Conservation (phyloP, 139 green algal species). For the Chlorella vulgaris region DNA sequence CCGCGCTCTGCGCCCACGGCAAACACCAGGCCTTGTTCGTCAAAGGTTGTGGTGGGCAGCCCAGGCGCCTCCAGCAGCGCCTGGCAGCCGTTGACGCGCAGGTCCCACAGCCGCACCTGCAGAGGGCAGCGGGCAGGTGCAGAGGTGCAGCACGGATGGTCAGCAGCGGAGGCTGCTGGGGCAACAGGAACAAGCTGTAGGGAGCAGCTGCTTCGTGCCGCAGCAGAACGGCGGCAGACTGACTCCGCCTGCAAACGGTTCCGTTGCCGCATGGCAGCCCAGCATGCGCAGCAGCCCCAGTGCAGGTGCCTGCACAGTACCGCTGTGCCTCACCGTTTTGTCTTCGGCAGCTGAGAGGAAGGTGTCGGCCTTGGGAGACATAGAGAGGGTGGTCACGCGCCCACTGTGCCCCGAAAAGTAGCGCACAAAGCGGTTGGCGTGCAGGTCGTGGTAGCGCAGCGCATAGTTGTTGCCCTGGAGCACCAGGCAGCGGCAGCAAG, state of each 20-base stretch:
- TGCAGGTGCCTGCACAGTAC: no score
- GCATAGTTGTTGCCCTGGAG: conserved; percentile 58
- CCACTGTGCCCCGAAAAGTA: conserved; percentile 88
- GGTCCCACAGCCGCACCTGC: conserved; percentile 88
- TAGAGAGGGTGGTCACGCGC: conserved; percentile 74
- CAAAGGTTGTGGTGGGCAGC: conserved; percentile 66
- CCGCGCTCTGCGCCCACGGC: conserved; percentile 76
- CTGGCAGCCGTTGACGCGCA: conserved; percentile 77
- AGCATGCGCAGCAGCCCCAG: no score
- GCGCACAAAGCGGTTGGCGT: conserved; percentile 82
- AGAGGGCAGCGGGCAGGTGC: neutral
- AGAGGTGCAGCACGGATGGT: neutral
- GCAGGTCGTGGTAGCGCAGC: conserved; percentile 84
- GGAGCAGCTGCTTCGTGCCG: no score
- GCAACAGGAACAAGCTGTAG: no score
- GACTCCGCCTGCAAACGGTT: no score
- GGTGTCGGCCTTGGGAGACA: conserved; percentile 83
- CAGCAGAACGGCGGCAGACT: no score
- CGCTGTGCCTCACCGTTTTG: conserved; percentile 38
- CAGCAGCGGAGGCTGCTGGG: neutral
- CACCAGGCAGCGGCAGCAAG: neutral
- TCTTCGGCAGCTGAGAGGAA: conserved; percentile 80
- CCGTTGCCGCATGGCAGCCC: no score
- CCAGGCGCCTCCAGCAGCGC: conserved; percentile 64
- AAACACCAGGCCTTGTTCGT: conserved; percentile 92